Base-by-base conservation (phyloP, 371 early-diverging fungal genomes). In the Coemansia sp. region DNA sequence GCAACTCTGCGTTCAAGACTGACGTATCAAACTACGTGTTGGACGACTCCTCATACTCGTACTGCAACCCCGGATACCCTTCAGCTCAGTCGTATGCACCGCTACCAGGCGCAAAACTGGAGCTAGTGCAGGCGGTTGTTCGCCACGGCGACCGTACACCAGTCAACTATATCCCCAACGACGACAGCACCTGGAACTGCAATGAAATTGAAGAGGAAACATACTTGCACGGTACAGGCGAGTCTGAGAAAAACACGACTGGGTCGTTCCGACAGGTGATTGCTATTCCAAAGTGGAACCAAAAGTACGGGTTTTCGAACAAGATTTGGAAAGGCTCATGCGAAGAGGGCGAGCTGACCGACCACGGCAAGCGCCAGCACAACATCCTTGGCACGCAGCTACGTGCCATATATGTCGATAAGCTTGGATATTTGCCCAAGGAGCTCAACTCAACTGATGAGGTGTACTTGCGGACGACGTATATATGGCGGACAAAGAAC, bases 401-500 rank as follows among this genome's bases (percentile, higher is more conserved):
- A 42, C 80, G 84, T 29, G 60, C 64, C 10, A 82, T 86, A 47
- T 86, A 86, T 50, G 80, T 87, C 10, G 80, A 84, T 53, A 75
- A 85, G 65, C 67, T 83, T 34, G 70, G 72, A 14, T 74, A 81
- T 37, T 63, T 86, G 26, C 69, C 81, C 13, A 24, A 51, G 2
- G 37, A 55, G 39, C 54, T 68, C 47, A 54, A 70, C 59, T 2
- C 48, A 42, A 22, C 61, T 4, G 18, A 50, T 13, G 54, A 66
- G 39, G 54, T 77, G 6, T 68, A 61, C 45, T 31, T 69, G 8
- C 47, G 76, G 6, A 63, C 63, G 3, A 79, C 79, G 50, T 73
- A 83, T 54, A 37, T 73, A 21, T 81, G 83, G 83, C 83, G 87
- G 22, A 87, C 87, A 3, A 77, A 81, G 22, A 82, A 85, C 53